A percentile compares a stretch with the other conserved stretches of the same genome.
phyloP scores from a whole-genome alignment of 2,329 filamentous ascomycete species.

The Trichoderma atroviride region DNA sequence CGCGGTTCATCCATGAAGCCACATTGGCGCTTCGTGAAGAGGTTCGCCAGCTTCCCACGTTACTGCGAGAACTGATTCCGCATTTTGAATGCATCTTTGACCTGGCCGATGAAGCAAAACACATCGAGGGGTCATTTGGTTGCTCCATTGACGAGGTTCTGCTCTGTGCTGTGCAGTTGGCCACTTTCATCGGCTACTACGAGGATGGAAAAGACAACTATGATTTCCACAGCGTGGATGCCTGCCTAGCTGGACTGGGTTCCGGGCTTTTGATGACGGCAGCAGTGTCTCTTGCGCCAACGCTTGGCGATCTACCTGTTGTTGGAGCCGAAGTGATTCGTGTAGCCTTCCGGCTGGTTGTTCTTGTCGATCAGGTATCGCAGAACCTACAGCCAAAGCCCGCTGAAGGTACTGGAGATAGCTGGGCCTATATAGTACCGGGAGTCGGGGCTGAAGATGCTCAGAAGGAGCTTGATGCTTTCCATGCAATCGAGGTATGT shows the following conservation, averaged over 20 bases:
- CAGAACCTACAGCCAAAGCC: background rate
- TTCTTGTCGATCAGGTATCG: background rate
- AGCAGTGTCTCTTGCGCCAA: background rate
- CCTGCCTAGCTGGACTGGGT: background rate
- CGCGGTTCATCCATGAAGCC: slow-evolving; percentile 16
- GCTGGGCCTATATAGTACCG: slow-evolving; percentile 48
- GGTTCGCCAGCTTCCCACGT: background rate
- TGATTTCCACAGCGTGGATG: background rate
- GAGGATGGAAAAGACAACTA: background rate
- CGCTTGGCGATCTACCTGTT: background rate
- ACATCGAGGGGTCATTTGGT: background rate
- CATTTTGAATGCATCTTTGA: background rate
- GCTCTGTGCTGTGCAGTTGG: background rate
- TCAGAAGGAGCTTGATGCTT: slow-evolving; percentile 43
- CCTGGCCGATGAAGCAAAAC: background rate
- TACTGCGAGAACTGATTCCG: background rate
- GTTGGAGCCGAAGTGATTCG: background rate
- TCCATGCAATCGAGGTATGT: background rate
- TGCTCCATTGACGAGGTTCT: background rate
- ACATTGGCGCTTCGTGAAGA: slow-evolving; percentile 8
- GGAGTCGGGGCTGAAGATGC: slow-evolving; percentile 37
- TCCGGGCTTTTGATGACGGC: background rate
- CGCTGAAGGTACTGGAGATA: slow-evolving; percentile 16
- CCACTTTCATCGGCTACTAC: background rate
- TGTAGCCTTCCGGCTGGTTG: background rate